Evolutionary conservation across 495 filamentous ascomycete species (phyloP), one percentile per base, ranked within the genome.

Genomic region (Penicillium arizonense): DNA sequence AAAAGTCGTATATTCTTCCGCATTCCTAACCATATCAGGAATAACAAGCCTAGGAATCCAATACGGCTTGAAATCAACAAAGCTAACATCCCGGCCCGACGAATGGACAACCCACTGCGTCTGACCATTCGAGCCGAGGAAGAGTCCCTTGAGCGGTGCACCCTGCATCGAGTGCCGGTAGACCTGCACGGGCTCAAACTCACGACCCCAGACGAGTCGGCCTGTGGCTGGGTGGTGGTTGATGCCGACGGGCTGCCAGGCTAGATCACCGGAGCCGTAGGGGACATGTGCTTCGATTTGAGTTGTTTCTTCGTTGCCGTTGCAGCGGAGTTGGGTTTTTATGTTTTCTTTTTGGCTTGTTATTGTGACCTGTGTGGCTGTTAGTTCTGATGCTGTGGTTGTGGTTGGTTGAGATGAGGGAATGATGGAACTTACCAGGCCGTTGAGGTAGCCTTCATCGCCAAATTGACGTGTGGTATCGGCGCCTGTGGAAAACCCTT

Each of bases 321-420:
- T 59, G 52, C 57, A 59, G 53, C 57, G 57, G 10, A 59, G 38
- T n/a, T 43, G 24, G n/a, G 48, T 56, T n/a, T 47, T 52, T 33
- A 28, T 9, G 14, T 39, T 43, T 10, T 50, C 12, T 6, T 30
- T 30, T 18, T 38, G 23, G 46, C 52, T 44, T 6, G 38, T 30
- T 10, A 56, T 56, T 4, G 43, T 56, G 33, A 59, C 44, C 57
- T 59, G 35, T 2, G 18, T 36, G 3, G 2, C 1, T 21, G 32
- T 47, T 36, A 37, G 9, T 26, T 3, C 7, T 26, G 6, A n/a
- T 26, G 2, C 10, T 11, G 3, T 16, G 13, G 2, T 20, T 2
- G 26, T 44, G 11, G 21, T 23, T 24, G 21, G 10, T 3, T 47
- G 11, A 21, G 11, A 11, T 12, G 11, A 13, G 23, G n/a, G 3